Base-by-base conservation (phyloP, 352 stramenopile genomes). In the Globisporangium apiculatum region DNA sequence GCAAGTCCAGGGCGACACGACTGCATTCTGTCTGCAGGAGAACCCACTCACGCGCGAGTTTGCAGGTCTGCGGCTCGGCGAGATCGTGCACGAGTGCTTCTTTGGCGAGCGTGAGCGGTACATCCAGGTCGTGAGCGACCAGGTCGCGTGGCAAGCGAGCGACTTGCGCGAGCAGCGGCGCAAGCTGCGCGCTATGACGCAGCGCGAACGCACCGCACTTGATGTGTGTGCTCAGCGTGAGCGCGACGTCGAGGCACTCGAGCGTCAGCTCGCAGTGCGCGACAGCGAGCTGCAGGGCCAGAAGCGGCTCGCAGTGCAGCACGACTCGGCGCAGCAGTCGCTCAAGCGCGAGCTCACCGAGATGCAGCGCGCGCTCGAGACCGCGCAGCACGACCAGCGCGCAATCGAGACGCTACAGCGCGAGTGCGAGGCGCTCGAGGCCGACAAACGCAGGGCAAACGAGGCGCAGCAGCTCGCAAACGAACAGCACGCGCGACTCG, bases 31-130 rank as follows among this genome's bases (percentile, higher is more conserved):
- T 48, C 56, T 92, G 41, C 69, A 89, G 57, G 74, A 92, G 45
- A 81, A 83, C 52, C 68, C 74, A 43, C 60, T 87, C 42, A 89
- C 79, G 35, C 64, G 62, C 55, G 83, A 92, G 60, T 92, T 83
- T 53, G 76, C 80, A 14, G 71, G 65, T 43, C 66, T 66, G 24
- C 71, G 79, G 4, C 61, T 92, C 11, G 69, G 66, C 40, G 83
- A 92, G 61, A 76, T 92, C 56, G 65, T 92, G 7, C 64, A 77
- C 15, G 78, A 90, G 58, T 82, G 71, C 31, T 89, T 92, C 61
- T 68, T 75, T 8, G 69, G 81, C 31, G 78, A 89, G 52, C 71
- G 78, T 17, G 80, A 92, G 58, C 70, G 81, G n/a, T 90, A 87
- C 60, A 71, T 92, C 56, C 76, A 84, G 47, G 66, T 75, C 9